phyloP scores from a whole-genome alignment of 2,329 filamentous ascomycete genomes.

The Aphanocladium album region DNA sequence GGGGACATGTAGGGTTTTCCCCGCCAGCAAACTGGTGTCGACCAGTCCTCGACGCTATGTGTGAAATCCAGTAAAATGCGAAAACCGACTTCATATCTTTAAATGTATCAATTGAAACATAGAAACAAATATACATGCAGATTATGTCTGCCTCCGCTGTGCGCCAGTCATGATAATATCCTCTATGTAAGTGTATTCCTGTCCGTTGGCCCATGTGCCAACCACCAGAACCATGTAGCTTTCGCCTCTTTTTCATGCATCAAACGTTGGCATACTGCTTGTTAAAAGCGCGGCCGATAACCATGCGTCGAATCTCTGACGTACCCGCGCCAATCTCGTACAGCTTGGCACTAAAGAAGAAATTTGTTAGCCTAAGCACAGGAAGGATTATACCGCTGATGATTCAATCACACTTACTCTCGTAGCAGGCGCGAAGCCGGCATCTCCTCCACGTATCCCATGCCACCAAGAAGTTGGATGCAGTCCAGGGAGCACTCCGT shows the following conservation, averaged over 20 bases:
- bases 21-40: too few relatives aligned
- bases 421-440: conserved; percentile 79
- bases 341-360: conserved; percentile 55
- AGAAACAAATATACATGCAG: conserved; percentile 1
- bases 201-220: background rate
- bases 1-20: background rate
- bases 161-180: conserved; percentile 6
- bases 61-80: too few relatives aligned
- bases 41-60: too few relatives aligned
- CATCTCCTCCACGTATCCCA: conserved; percentile 95
- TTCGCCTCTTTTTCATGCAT: background rate
- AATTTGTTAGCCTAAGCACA: conserved; percentile 29
- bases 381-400: background rate
- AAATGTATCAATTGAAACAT: background rate
- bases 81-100: too few relatives aligned
- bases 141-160: conserved; percentile 2
- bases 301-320: conserved; percentile 88
- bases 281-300: conserved; percentile 89
- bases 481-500: conserved; percentile 83
- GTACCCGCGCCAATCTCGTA: conserved; percentile 98
- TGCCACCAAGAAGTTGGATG: conserved; percentile 89
- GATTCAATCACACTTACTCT: conserved; percentile 41
- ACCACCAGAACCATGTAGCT: background rate
- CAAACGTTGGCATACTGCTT: conserved; percentile 61
- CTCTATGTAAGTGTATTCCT: background rate